Evolutionary conservation across 1,284 basidiomycete species (phyloP), one percentile per base, ranked within the genome.

Genomic region (Ustilago loliicola): DNA sequence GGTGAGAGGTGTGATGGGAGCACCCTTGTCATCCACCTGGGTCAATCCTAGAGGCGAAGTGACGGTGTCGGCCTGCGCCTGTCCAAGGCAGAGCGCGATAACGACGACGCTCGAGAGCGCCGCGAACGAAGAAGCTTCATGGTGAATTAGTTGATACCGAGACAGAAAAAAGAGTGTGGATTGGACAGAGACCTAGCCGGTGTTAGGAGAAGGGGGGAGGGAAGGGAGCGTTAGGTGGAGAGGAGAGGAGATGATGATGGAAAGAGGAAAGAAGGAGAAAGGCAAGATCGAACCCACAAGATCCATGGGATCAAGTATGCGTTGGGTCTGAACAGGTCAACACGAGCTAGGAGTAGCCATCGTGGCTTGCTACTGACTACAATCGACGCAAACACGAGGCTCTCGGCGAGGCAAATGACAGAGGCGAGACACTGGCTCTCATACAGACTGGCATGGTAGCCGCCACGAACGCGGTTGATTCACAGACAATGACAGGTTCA

Each of bases 121-220:
- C 48, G 59, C 61, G 38, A 76, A 76, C 4, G 68, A 65, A 4
- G 73, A 61, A 76, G 65, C 73, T 71, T 76, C 73, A 76, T 76
- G 48, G 15, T 63, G 61, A 36, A 19, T 3, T 32, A 34, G 25
- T 48, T 9, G 40, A 40, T 48, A 30, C 50, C 48, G 61, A 63
- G 54, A 42, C 48, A 59, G 48, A 54, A 73, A 50, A 73, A 74
- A 66, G 72, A 69, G 52, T 52, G 72, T 69, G 66, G 34, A 34
- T 54, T 11, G 23, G 34, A 32, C 45, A 48, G 40, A 15, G 25
- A 17, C 45, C 42, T 34, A 38, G 32, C 11, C 42, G 29, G 29
- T 40, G 54, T 45, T 29, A 11, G 21, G 29, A 19, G 15, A 34
- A 36, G 38, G 42, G 40, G 40, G 25, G 19, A 23, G 54, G 50